Base-by-base conservation (phyloP, 1,284 basidiomycete species). In the Malassezia psittaci region DNA sequence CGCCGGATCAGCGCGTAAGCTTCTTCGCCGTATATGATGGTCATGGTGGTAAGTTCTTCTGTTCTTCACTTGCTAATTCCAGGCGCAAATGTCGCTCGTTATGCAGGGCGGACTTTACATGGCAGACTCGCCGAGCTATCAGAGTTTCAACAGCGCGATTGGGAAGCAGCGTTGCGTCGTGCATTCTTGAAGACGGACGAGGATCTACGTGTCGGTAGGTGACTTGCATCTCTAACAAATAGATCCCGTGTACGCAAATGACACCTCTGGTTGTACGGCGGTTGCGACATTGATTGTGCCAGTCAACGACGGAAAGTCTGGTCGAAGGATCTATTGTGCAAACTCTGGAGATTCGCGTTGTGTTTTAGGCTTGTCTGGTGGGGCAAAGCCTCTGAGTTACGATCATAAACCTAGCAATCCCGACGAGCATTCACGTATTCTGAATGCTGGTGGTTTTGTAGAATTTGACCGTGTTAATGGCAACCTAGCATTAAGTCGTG, bases 11-110 rank as follows among this genome's bases (percentile, higher is more conserved):
- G 69, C 50, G 77, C 50, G 65, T 65, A n/a, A 68, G 65, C 56
- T 93, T 96, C 77, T 96, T 96, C 68, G 93, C 87, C 36, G 91
- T 99, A 1, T 98, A 96, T 73, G 94, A 99, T 77, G 94, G 94
- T 19, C 94, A 99, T 73, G 94, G 94, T 60, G 94, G 90, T 90
- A 72, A 62, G 85, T 62, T 8, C 5, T 13, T 6, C n/a, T n/a
- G n/a, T 35, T 44, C 15, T 29, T 29, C 4, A 29, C 24, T 4
- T 37, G 41, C 21, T 36, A 44, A 16, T 35, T 11, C 16, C 56
- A 93, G 90, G 94, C 45, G 82, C 86, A 19, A 82, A 86, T 1
- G 88, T 91, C 18, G 90, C 94, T 19, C 85, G 84, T 75, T 98
- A 86, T 76, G 86, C 91, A 0, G 93, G 93, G 34, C 81, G 86